Evolutionary conservation across 768 basidiomycete species (phyloP).

Genomic region (Coprinopsis sp.): DNA sequence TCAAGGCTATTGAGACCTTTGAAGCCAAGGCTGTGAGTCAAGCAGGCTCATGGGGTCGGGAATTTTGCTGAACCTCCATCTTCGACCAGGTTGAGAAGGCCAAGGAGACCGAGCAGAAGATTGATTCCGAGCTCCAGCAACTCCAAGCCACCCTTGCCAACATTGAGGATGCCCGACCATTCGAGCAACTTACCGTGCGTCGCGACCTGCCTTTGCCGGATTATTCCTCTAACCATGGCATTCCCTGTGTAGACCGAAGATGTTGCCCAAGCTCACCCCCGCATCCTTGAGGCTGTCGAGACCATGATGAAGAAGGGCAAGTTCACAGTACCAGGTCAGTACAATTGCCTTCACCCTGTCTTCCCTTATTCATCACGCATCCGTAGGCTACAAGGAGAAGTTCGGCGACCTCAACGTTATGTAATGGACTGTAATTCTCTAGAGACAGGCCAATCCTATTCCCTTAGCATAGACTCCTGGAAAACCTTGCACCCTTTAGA

Average conservation of each 20-base stretch:
- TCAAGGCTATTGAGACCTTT: constrained; percentile 96
- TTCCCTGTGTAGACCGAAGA: constrained; percentile 63
- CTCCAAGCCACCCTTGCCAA: constrained; percentile 92
- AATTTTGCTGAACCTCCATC: not conserved
- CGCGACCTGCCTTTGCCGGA: not conserved
- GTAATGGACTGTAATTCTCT: constrained; percentile 40
- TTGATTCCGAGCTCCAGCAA: constrained; percentile 85
- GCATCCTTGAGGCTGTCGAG: constrained; percentile 86
- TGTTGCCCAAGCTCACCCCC: constrained; percentile 88
- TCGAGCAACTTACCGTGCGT: constrained; percentile 92
- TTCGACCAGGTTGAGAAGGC: constrained; percentile 73
- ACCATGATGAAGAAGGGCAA: constrained; percentile 97
- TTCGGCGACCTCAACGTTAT: constrained; percentile 92
- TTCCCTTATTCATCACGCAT: constrained; percentile 2
- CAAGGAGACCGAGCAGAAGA: constrained; percentile 83
- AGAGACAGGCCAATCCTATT: constrained; percentile 13
- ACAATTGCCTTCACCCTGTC: not conserved
- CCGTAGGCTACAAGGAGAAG: constrained; percentile 86
- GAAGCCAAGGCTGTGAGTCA: constrained; percentile 83
- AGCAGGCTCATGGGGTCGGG: not conserved
- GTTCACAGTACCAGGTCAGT: constrained; percentile 91
- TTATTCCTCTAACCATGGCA: constrained; percentile 1
- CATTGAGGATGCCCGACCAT: constrained; percentile 95
- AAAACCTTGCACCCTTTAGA: not conserved
- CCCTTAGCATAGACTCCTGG: not conserved